These are phyloP conservation scores for Suillus tomentosus DNA, from an alignment of 768 basidiomycete species.

Conservation along the genomic window DNA sequence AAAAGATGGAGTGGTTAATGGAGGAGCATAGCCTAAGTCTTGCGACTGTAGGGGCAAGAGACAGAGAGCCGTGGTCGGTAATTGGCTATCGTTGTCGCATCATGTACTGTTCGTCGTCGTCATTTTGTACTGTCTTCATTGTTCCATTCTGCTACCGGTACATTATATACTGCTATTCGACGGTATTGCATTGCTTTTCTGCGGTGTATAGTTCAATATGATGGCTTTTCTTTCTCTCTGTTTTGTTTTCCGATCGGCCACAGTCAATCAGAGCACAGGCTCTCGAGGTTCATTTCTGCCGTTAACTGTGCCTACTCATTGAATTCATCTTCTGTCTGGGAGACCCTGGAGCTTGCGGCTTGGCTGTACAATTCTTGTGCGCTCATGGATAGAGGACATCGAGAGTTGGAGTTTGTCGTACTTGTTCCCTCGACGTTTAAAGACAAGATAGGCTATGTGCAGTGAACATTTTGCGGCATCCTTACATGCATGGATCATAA, in stretches of 20 bases:
- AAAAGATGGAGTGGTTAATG: conserved; percentile 19
- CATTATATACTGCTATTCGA: background rate
- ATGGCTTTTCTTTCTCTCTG: background rate
- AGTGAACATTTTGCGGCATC: background rate
- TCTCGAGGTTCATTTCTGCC: background rate
- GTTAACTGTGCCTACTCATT: background rate
- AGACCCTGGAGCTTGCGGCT: background rate
- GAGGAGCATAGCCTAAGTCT: background rate
- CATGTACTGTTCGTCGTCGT: background rate
- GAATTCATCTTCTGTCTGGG: background rate
- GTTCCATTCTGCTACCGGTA: background rate
- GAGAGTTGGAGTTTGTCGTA: background rate
- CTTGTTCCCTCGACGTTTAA: too few relatives aligned
- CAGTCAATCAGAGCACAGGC: background rate
- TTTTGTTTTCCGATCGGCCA: background rate
- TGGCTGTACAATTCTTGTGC: background rate
- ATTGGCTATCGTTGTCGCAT: background rate
- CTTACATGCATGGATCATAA: conserved; percentile 4
- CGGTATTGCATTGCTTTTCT: background rate
- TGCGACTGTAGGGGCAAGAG: background rate
- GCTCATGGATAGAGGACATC: background rate
- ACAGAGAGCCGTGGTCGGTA: background rate
- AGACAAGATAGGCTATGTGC: too few relatives aligned
- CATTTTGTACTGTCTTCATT: background rate
- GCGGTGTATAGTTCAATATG: background rate